Percentiles rank a stretch among this genome's conserved stretches.
Conservation (phyloP, 202 grass and related monocot species). For the Setaria italica region DNA sequence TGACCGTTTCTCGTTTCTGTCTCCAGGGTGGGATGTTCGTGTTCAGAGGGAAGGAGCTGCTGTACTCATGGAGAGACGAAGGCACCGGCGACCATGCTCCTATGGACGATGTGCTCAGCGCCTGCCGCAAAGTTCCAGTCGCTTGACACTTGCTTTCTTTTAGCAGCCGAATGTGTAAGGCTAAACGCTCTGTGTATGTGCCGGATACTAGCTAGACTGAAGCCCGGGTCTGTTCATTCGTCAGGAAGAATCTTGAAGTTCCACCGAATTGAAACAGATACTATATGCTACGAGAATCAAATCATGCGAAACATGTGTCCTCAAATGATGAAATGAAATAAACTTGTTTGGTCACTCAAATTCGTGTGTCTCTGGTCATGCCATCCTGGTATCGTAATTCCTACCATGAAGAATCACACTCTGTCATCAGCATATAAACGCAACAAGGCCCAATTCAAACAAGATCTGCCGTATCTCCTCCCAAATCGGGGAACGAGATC, state of each 20-base stretch:
- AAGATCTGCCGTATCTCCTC: not conserved
- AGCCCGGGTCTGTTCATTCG: not conserved
- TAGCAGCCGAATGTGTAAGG: not conserved
- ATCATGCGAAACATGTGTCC: not conserved
- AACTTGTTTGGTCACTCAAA: not conserved
- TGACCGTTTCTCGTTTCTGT: slow-evolving; percentile 11
- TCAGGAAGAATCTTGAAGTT: not conserved
- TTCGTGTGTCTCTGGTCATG: not conserved
- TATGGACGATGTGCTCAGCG: slow-evolving; percentile 63
- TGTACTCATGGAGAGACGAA: slow-evolving; percentile 88
- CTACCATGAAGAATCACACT: not conserved
- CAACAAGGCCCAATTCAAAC: not conserved
- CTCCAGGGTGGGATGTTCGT: slow-evolving; percentile 91
- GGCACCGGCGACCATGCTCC: slow-evolving; percentile 87
- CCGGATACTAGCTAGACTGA: not conserved
- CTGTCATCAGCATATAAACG: not conserved
- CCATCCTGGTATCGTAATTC: not conserved
- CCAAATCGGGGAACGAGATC: not conserved
- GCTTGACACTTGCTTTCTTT: slow-evolving; percentile 40
- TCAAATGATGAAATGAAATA: not conserved
- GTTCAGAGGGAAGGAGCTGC: slow-evolving; percentile 78
- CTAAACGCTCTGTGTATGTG: not conserved
- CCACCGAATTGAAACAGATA: not conserved
- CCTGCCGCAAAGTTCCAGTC: slow-evolving; percentile 52
- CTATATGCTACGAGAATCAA: not conserved